Base-by-base conservation (phyloP, 208 protist genomes). In the Borovskyia barvae region DNA sequence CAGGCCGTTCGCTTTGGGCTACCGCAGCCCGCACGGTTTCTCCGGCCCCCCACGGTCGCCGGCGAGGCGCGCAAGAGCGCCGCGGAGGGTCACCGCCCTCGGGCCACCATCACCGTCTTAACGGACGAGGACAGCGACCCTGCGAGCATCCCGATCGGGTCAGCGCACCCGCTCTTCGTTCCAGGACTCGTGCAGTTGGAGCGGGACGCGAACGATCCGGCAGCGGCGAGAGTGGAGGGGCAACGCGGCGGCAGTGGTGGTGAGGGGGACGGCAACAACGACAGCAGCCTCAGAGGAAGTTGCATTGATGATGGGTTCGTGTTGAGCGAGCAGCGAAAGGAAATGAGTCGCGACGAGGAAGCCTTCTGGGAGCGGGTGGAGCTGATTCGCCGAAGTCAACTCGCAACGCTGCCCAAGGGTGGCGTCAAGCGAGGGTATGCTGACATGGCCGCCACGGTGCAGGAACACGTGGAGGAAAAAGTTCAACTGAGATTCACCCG, bases 331-430 rank as follows among this genome's bases (percentile, higher is more conserved):
- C 81, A 95, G 56, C 70, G 68, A 48, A 72, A 77, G 33, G 89
- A 95, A 58, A 87, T 90, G 80, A 47, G 69, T 11, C 73, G 70
- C 14, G 84, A 95, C 46, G 89, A 95, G 70, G 71, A 82, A 46
- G 55, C 75, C 6, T 95, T 92, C 58, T 95, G 89, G 85, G 83
- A 92, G 45, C 72, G 83, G 17, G 89, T 95, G 12, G 89, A 95
- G 66, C 70, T 91, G 26, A 95, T 95, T 49, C 82, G 83, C 0
- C 76, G 82, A 36, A 78, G 77, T 14, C 89, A 95, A 57, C 37
- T 90, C 5, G 77, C 77, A 12, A 77, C 77, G 25, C 84, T 91
- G 14, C 67, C 68, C 9, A 72, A 74, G n/a, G 78, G 66, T 14
- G 69, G 51, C 7, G 59, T 48, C 24, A 92, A 92, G 69, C 77